Evolutionary conservation across 2,329 filamentous ascomycete genomes (phyloP), one percentile per base, ranked within the genome.

Genomic region (Diaporthe citri): DNA sequence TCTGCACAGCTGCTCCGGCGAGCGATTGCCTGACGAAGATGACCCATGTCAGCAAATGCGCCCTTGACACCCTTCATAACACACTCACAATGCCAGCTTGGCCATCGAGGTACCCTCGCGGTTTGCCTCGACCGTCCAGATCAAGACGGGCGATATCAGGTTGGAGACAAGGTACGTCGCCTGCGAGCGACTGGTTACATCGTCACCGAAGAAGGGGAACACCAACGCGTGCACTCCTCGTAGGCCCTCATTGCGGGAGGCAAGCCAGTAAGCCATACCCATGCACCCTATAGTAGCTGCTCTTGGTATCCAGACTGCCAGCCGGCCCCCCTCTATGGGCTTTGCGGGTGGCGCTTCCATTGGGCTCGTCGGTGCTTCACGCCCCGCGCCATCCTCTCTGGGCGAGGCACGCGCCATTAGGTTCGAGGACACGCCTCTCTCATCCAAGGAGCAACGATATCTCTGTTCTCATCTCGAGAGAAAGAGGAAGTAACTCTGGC

Each of bases 41-140:
- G 6, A 25, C 3, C 9, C 8, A 36, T 46, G 67, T 41, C 7
- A 72, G 39, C 39, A 15, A 4, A n/a, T 36, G 5, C 34, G n/a
- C 25, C 10, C 10, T 10, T 10, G 6, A 13, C 34, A 22, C 31
- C 8, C 13, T 17, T 67, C 7, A 4, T 2, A 0, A 3, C 22
- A 10, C 15, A 72, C 75, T 70, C 36, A 76, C 75, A 76, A 8
- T 31, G 34, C 39, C 10, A 66, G 36, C 9, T 39, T 51, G n/a
- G 36, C 56, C 36, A 31, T 52, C 12, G 39, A 34, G 17, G 46
- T 52, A 17, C 34, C 59, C 20, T 4, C 17, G 5, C 72, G 72
- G n/a, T 52, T 62, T 6, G 55, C 56, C 48, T 76, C 75, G 13
- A 75, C 20, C 15, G 75, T 75, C 75, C 75, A 74, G 48, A 76